phyloP scores from a whole-genome alignment of 2,329 filamentous ascomycete species.

The Fusarium paranaense region DNA sequence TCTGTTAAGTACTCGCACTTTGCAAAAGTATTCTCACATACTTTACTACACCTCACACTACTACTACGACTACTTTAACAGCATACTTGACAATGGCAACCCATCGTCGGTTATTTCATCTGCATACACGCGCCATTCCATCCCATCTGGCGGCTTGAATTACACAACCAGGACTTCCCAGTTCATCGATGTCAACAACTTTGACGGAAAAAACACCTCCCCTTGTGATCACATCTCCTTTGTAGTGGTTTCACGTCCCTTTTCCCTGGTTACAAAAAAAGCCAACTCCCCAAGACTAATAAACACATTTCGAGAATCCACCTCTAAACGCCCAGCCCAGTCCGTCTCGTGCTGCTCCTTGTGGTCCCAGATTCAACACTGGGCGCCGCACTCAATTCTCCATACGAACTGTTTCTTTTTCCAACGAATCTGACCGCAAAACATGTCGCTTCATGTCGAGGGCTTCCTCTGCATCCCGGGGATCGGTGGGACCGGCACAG shows the following conservation, averaged over 20 bases:
- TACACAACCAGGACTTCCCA: conserved; percentile 34
- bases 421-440: conserved; percentile 12
- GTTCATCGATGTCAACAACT: conserved; percentile 19
- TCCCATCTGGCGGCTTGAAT: conserved; percentile 24
- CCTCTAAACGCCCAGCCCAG: conserved; percentile 43
- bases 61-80: background rate
- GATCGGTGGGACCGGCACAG: conserved; percentile 57
- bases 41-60: background rate
- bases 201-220: background rate
- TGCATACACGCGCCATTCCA: conserved; percentile 33
- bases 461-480: conserved; percentile 51
- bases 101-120: conserved; percentile 24
- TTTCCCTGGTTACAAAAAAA: conserved; percentile 34
- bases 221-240: conserved; percentile 7
- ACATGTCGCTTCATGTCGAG: conserved; percentile 30
- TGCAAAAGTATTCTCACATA: background rate
- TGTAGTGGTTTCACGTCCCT: conserved; percentile 19
- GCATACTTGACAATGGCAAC: conserved; percentile 19
- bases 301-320: conserved; percentile 39
- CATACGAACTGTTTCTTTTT: conserved; percentile 1
- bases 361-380: background rate
- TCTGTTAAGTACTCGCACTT: background rate
- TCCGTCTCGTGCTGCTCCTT: conserved; percentile 14
- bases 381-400: conserved; percentile 10
- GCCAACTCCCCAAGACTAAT: conserved; percentile 33